phyloP scores from a whole-genome alignment of 768 basidiomycete genomes.

The Nevesoporus exiguus region DNA sequence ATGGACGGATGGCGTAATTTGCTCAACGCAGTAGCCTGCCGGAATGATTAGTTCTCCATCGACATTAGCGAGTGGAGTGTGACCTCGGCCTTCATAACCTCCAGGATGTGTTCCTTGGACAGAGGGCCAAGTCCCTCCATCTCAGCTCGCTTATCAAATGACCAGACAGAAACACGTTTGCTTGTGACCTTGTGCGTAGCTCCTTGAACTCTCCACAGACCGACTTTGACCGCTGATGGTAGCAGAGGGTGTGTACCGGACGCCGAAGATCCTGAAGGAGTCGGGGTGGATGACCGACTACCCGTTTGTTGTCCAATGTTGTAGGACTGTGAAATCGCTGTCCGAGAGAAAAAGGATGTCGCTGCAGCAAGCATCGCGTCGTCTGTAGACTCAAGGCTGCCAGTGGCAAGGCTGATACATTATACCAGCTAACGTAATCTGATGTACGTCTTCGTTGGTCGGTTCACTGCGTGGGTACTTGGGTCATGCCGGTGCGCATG shows the following conservation, averaged over 20 bases:
- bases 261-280: conserved; percentile 31
- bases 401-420: too few relatives aligned
- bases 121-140: conserved; percentile 63
- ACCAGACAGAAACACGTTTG: conserved; percentile 92
- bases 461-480: background rate
- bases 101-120: conserved; percentile 72
- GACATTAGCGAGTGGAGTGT: conserved; percentile 9
- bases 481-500: background rate
- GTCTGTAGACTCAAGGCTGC: too few relatives aligned
- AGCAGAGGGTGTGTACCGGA: conserved; percentile 35
- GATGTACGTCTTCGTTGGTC: background rate
- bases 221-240: conserved; percentile 54
- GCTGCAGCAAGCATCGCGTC: conserved; percentile 71
- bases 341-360: conserved; percentile 77
- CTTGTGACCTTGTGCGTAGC: conserved; percentile 86
- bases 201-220: conserved; percentile 85
- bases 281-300: conserved; percentile 38
- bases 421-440: conserved; percentile 11
- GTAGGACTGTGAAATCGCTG: conserved; percentile 79
- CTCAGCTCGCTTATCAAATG: conserved; percentile 80
- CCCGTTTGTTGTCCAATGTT: conserved; percentile 47
- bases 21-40: conserved; percentile 77
- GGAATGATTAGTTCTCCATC: conserved; percentile 7
- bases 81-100: conserved; percentile 90
- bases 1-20: conserved; percentile 91